phyloP scores from a whole-genome alignment of 1,139 yeast species.

The Geotrichum macrosporum region DNA sequence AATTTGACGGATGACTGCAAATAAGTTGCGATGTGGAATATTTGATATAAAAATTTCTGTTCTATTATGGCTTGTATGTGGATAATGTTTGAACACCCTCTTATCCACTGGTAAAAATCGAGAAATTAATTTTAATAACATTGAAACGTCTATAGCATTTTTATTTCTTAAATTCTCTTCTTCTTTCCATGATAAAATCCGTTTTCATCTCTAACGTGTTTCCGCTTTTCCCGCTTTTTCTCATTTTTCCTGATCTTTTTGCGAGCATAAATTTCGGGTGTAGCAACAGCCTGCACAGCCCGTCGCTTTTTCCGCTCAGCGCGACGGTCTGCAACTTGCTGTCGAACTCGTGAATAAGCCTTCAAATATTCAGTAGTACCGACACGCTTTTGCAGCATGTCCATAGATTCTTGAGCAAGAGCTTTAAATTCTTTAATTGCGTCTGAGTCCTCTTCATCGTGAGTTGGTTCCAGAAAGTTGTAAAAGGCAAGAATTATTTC shows the following conservation, averaged over 20 bases:
- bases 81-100: no score
- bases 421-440: constrained; percentile 51
- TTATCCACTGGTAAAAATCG: no score
- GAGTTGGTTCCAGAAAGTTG: constrained; percentile 45
- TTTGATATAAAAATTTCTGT: no score
- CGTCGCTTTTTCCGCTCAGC: constrained; percentile 71
- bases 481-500: constrained; percentile 56
- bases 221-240: constrained; percentile 69
- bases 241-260: constrained; percentile 73
- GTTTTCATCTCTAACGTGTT: constrained; percentile 65
- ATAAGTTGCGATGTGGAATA: no score
- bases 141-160: background rate
- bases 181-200: constrained; percentile 69
- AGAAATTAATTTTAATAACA: no score
- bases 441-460: constrained; percentile 38
- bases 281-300: constrained; percentile 69
- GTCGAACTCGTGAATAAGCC: constrained; percentile 60
- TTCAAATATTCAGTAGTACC: constrained; percentile 71
- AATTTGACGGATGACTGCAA: no score
- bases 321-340: constrained; percentile 56
- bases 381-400: constrained; percentile 60
- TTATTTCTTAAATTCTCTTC: constrained; percentile 37
- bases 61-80: no score
- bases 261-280: constrained; percentile 77
- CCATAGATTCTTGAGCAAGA: constrained; percentile 64